phyloP scores from a whole-genome alignment of 2,329 filamentous ascomycete species.

The Xylaria digitata region DNA sequence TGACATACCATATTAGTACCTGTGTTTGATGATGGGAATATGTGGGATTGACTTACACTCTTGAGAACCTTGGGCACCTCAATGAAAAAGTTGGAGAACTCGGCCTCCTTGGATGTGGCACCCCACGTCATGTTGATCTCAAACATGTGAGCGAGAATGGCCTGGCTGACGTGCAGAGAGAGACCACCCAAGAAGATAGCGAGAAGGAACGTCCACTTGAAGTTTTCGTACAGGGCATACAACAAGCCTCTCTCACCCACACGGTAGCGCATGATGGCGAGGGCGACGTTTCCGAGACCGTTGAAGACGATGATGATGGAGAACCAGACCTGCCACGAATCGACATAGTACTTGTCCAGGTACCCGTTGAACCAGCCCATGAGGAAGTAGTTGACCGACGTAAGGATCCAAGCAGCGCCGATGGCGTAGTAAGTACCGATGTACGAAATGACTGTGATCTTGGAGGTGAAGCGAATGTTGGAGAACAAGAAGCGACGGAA shows the following conservation, averaged over 20 bases:
- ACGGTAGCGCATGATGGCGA: conserved; percentile 79
- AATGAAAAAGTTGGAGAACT: conserved; percentile 85
- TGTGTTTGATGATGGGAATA: conserved; percentile 52
- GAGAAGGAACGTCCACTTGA: conserved; percentile 79
- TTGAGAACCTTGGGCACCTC: conserved; percentile 83
- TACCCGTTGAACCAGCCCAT: conserved; percentile 77
- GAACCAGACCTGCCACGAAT: conserved; percentile 82
- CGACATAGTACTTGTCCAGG: conserved; percentile 74
- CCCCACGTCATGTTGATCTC: conserved; percentile 89
- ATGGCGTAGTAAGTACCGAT: conserved; percentile 75
- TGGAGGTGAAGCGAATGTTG: conserved; percentile 72
- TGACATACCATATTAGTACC: conserved; percentile 10
- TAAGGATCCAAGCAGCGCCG: conserved; percentile 73
- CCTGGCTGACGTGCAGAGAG: conserved; percentile 83
- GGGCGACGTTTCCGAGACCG: conserved; percentile 76
- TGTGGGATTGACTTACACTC: conserved; percentile 69
- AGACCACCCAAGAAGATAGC: conserved; percentile 86
- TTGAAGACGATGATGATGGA: conserved; percentile 83
- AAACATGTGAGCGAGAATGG: conserved; percentile 84
- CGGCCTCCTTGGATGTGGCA: conserved; percentile 83
- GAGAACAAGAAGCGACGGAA: conserved; percentile 70
- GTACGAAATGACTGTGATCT: conserved; percentile 74
- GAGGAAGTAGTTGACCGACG: conserved; percentile 75
- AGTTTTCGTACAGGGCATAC: conserved; percentile 68
- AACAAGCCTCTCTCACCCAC: conserved; percentile 72